Base-by-base conservation (phyloP, 2,329 filamentous ascomycete species). In the Sporothrix pallida region DNA sequence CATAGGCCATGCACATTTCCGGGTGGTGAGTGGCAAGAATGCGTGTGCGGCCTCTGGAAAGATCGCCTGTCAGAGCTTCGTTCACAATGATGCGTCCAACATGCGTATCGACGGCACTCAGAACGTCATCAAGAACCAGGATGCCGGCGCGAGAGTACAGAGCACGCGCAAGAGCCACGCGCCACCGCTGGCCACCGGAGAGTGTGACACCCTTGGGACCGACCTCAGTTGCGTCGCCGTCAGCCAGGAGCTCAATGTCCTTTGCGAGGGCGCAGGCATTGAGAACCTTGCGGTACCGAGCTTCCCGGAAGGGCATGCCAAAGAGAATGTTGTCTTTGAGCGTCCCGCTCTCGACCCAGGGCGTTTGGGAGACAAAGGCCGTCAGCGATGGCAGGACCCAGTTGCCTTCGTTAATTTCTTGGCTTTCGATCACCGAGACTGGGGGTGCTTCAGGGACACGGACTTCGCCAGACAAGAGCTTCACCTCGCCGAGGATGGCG, bases 21-120 rank as follows among this genome's bases (percentile, higher is more conserved):
- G 78, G 77, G 56, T 82, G 81, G 78, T 90, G 88, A 0, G 90
- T 90, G 65, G 91, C 90, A 4, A 90, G 83, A 62, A 92, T 89
- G 0, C 89, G 90, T 0, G 90, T 92, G 46, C 89, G 83, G 23
- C 86, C 85, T 10, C 72, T 67, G 58, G 84, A 81, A 0, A 89
- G 86, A 0, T 89, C 82, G 9, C 84, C 83, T 44, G 85, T 83
- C 63, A 89, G 82, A 0, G 87, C 87, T 63, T 84, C 79, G 74
- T 89, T 78, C 12, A 82, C 87, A 10, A 90, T 87, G 67, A 84
- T 82, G 3, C 83, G 79, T 15, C 83, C 83, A 6, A 84, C 81
- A 20, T 84, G 81, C 6, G 83, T 80, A 69, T 84, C 82, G 52
- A 84, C 80, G 2, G 89, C 88, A 72, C 87, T 89, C 0, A 86